Evolutionary conservation across 208 protist species (phyloP).

Genomic region (Trypanosoma melophagium): DNA sequence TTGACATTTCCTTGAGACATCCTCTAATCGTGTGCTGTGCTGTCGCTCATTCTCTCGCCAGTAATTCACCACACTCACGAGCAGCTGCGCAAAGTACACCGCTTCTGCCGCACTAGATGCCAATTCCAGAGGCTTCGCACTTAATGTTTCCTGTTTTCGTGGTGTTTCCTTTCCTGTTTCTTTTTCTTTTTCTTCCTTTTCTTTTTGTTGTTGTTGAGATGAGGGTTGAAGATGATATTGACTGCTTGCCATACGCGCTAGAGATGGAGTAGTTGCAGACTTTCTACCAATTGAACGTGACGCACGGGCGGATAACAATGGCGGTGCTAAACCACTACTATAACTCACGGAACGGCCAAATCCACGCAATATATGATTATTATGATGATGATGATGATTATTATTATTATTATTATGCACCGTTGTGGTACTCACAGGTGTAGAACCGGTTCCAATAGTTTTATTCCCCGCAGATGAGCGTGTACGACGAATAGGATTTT

Average conservation of each 20-base stretch:
- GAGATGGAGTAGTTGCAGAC: not conserved
- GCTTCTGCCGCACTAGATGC: conserved; percentile 7
- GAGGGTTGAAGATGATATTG: not conserved
- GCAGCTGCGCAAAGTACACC: conserved; percentile 7
- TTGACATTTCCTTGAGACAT: not conserved
- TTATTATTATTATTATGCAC: not conserved
- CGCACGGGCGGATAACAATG: not conserved
- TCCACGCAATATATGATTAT: not conserved
- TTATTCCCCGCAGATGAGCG: not conserved
- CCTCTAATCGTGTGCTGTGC: not conserved
- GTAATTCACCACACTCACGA: not conserved
- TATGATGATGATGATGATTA: not conserved
- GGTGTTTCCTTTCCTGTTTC: not conserved
- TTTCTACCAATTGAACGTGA: not conserved
- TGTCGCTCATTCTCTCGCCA: not conserved
- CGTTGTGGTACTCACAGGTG: no score
- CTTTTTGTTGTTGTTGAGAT: not conserved
- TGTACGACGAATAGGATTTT: not conserved
- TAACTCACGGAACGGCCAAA: conserved; percentile 19
- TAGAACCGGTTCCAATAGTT: not conserved
- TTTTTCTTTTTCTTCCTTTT: not conserved
- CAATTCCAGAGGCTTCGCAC: not conserved
- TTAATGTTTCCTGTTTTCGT: not conserved
- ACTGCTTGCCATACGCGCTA: not conserved
- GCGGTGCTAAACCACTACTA: not conserved